Base-by-base conservation (phyloP, 495 filamentous ascomycete genomes). In the Extremus antarcticus region DNA sequence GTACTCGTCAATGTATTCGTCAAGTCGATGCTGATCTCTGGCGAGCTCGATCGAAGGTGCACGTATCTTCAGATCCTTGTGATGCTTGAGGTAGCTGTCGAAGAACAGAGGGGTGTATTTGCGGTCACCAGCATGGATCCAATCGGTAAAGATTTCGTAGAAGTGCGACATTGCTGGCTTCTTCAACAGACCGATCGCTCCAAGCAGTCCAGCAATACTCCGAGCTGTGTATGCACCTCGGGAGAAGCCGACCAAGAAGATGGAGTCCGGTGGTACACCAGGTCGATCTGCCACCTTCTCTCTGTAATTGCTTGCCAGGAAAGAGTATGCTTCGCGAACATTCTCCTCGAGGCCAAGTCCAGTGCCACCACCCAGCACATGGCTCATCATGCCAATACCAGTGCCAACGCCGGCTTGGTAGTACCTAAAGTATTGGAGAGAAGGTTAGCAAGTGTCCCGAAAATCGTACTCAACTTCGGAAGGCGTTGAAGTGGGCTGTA, bases 191-290 rank as follows among this genome's bases (percentile, higher is more conserved):
- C 71, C 71, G 16, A 72, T 65, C 47, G 68, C 68, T 46, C 66
- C 66, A 7, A 73, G 59, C 61, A 73, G 66, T 15, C 68, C 68
- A 25, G 58, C 63, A 9, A 68, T 47, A 47, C 65, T 63, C n/a
- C 63, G 61, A 16, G 63, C 68, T 11, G 71, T 73, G 49, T 67
- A 73, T 3, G 69, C 61, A 7, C 71, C 71, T 16, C 71, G 57
- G n/a, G 68, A 71, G 55, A 71, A 73, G 19, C 71, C 71, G 0
- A 72, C 40, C 13, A 73, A 47, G 47, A 67, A 72, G 35, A 73
- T 73, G 1, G 43, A 50, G 38, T 62, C 59, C 9, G 20, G 21
- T 10, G 40, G 21, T 16, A 57, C 58, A 13, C 29, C 29, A 23
- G 35, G 43, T 2, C 8, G 2, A 2, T 53, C 39, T 43, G 58